phyloP scores from a whole-genome alignment of 1,284 basidiomycete genomes.

The Coniophora puteana region DNA sequence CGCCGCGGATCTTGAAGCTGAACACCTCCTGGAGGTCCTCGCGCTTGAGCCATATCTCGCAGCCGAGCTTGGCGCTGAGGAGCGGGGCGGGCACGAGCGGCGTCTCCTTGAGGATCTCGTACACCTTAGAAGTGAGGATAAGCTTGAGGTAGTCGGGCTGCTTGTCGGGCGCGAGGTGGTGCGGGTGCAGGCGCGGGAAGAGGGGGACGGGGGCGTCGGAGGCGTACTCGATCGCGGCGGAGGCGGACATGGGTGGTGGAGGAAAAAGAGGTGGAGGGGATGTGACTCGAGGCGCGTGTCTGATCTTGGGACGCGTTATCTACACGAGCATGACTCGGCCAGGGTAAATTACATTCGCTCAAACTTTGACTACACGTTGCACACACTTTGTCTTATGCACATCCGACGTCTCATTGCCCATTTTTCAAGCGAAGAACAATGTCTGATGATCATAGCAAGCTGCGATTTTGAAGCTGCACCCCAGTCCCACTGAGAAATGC shows the following conservation, averaged over 20 bases:
- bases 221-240: constrained; percentile 59
- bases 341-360: too few relatives aligned
- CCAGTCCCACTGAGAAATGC: too few relatives aligned
- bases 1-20: constrained; percentile 97
- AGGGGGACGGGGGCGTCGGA: constrained; percentile 63
- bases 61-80: constrained; percentile 85
- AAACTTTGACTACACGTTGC: too few relatives aligned
- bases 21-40: constrained; percentile 98
- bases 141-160: constrained; percentile 93
- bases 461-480: too few relatives aligned
- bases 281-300: background rate
- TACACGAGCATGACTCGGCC: constrained; percentile 3
- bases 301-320: background rate
- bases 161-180: constrained; percentile 63
- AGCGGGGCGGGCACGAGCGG: constrained; percentile 86
- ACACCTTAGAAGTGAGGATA: constrained; percentile 92
- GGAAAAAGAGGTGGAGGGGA: constrained; percentile 1
- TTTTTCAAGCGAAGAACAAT: background rate
- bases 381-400: background rate
- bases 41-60: constrained; percentile 93
- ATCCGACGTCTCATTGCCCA: background rate
- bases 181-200: constrained; percentile 66
- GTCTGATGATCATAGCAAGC: too few relatives aligned
- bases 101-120: constrained; percentile 91
- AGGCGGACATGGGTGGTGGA: constrained; percentile 44